Base-by-base conservation (phyloP, 2,329 filamentous ascomycete genomes). In the Hypoxylon sp. region DNA sequence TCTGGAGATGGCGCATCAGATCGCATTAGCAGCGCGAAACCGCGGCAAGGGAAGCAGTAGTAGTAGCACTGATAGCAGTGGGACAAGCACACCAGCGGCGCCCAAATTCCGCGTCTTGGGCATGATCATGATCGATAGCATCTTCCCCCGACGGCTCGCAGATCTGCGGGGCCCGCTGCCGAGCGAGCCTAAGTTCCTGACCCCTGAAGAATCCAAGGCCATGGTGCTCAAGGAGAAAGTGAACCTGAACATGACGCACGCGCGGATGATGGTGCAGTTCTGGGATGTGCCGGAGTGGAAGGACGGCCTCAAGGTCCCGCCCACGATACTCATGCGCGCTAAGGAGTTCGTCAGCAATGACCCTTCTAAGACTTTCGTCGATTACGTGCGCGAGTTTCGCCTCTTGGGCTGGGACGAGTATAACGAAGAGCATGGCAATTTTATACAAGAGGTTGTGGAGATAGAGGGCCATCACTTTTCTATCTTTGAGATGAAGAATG, bases 91-190 rank as follows among this genome's bases (percentile, higher is more conserved):
- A 1, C 62, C 54, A 6, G 13, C 48, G 1, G 32, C 19, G 5
- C 70, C 72, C 13, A 53, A 63, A 3, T 75, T 86, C 24, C 77
- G 77, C 0, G 79, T 88, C 8, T 69, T 82, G 0, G 87, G 86
- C 13, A 81, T 88, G 51, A 73, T 88, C 64, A 82, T 87, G 79
- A 77, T 88, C 17, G 87, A 89, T 73, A 85, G 81, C 51, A 76
- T 85, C 11, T 87, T 76, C 53, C 79, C 82, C 4, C 71, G 71
- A 56, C 31, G 66, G 8, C 31, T 75, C 1, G 48, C 53, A 7
- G 75, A 71, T 15, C 35, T 73, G 6, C 62, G 61, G 2, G 31
- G 54, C 51, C 55, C 56, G 29, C 7, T 72, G 2, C 48, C 75
- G 2, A 73, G 75, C n/a, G 71, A 78, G 29, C 79, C 76, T 42